These are phyloP conservation scores for Oryza punctata DNA, from an alignment of 176 grass and related monocot genomes.

Conservation along the genomic window DNA sequence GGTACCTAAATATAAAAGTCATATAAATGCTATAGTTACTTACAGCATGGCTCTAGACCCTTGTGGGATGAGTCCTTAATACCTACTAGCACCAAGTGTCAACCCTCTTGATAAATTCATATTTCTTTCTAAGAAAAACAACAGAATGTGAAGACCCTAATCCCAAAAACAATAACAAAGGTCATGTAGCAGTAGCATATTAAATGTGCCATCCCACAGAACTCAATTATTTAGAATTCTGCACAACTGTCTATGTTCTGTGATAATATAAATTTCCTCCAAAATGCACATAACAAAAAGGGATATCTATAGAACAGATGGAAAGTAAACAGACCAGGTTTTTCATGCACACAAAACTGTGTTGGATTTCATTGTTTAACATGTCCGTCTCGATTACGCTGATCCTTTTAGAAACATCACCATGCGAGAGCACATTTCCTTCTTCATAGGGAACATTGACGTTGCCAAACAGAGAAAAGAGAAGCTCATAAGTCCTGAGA, in stretches of 20 bases:
- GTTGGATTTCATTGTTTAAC: conserved; percentile 67
- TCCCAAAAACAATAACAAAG: not conserved
- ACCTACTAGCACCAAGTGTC: not conserved
- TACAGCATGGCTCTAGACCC: conserved; percentile 2
- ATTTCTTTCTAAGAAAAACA: not conserved
- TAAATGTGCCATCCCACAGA: not conserved
- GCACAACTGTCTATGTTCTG: not conserved
- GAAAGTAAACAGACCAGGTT: conserved; percentile 64
- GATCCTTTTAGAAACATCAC: conserved; percentile 88
- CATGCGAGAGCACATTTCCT: conserved; percentile 79
- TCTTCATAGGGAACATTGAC: conserved; percentile 82
- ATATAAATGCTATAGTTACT: conserved; percentile 8
- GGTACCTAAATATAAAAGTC: not conserved
- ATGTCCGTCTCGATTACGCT: conserved; percentile 78
- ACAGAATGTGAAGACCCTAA: conserved; percentile 8
- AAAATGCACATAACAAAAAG: not conserved
- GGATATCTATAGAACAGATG: conserved; percentile 25
- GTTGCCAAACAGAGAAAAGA: conserved; percentile 83
- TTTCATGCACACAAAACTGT: conserved; percentile 67
- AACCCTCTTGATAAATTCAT: conserved; percentile 7
- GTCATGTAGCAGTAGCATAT: not conserved
- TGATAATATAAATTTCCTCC: not conserved
- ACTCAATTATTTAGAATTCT: not conserved
- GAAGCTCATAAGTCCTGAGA: conserved; percentile 64
- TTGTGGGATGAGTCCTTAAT: not conserved